Evolutionary conservation across 2,329 filamentous ascomycete genomes (phyloP), one percentile per base, ranked within the genome.

Genomic region (Aspergillus spinulosporus): DNA sequence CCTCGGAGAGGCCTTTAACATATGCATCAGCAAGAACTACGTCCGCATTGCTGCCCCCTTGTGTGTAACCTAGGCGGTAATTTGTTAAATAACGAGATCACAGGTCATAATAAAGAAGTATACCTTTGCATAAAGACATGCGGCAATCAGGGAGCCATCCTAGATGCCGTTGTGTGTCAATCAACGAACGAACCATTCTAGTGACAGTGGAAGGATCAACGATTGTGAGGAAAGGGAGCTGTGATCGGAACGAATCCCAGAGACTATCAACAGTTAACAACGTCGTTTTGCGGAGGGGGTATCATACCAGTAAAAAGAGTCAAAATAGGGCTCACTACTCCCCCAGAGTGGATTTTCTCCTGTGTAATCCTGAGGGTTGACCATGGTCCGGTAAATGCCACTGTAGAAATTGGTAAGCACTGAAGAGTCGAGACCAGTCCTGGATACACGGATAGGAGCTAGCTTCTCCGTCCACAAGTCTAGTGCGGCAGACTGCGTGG

Each of bases 61-160:
- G 88, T 0, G 87, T 89, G 67, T 82, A 88, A 1, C 88, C 88
- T 71, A 36, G 7, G 29, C 14, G n/a, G 44, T 8, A 21, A 12
- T 37, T 12, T 37, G 34, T 37, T 37, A 37, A 11, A 34, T 40
- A 40, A 5, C 8, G n/a, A n/a, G 11, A 40, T 14, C 5, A 12
- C 5, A 12, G 12, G 5, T 40, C 5, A 12, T 5, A 21, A 21
- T 21, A 21, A 21, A 21, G 21, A 21, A 1, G 11, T 49, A 26
- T 48, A 69, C 68, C 71, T 68, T 87, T 88, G 66, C 83, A 88
- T 1, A 90, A 77, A 42, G 80, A 86, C 88, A 90, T 90, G 37
- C 87, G 82, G 57, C 87, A 90, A 67, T 90, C 88, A 0, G 88
- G 88, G 4, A 90, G 76, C 80, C 85, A 89, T 2, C 88, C 88